Conservation (phyloP, 129 eudicot species). For the Helianthus tuberosus region DNA sequence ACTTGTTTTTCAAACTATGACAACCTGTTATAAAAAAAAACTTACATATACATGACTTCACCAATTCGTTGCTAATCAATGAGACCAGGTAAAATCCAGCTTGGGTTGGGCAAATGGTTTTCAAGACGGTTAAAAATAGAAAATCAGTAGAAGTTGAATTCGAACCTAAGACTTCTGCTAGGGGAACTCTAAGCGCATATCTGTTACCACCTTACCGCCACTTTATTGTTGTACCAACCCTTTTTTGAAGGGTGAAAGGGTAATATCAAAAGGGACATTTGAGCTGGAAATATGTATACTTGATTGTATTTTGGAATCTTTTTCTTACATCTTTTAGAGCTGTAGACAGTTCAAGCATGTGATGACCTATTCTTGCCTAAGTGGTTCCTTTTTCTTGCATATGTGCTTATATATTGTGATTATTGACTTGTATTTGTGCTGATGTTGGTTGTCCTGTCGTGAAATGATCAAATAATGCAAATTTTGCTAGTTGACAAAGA, state of each 20-base stretch:
- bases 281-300: constrained; percentile 29
- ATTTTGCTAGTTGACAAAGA: constrained; percentile 37
- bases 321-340: background rate
- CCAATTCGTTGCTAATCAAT: no score
- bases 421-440: constrained; percentile 13
- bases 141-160: no score
- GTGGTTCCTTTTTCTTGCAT: constrained; percentile 14
- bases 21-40: no score
- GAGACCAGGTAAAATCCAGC: no score
- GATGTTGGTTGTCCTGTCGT: constrained; percentile 29
- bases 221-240: background rate
- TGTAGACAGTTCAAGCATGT: constrained; percentile 36
- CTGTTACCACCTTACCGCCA: no score
- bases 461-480: constrained; percentile 37
- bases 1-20: no score
- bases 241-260: constrained; percentile 23
- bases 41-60: no score
- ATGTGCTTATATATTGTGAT: background rate
- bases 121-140: no score
- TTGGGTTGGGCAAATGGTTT: no score
- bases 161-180: no score
- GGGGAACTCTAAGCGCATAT: no score
- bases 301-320: constrained; percentile 31
- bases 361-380: constrained; percentile 27
- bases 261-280: constrained; percentile 15